Evolutionary conservation across 2,329 filamentous ascomycete species (phyloP), one percentile per base, ranked within the genome.

Genomic region (Neocucurbitaria cava): DNA sequence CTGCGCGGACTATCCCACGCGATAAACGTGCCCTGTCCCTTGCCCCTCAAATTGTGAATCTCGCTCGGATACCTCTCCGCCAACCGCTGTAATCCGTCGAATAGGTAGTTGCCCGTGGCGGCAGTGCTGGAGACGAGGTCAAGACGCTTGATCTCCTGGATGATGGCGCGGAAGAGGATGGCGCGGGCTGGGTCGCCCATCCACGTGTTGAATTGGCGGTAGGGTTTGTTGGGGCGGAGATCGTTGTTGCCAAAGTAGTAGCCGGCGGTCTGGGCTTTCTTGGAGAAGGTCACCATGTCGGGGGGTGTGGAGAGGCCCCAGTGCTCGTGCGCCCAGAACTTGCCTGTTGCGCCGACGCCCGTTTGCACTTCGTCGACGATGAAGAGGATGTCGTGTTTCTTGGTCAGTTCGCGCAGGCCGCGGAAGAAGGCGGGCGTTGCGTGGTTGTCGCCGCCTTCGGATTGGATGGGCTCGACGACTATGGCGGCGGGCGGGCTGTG

Each of bases 141-240:
- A 52, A 90, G 82, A 46, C 86, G 82, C 77, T 92, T 81, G 52
- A 96, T 88, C 80, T 96, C 92, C 54, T 90, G 79, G 72, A 94
- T 85, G 78, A 96, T 96, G 70, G 87, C 89, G 60, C 90, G 87
- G 88, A 96, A 96, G 63, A 96, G 83, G 56, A 96, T 81, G 15
- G 90, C 91, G 56, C 91, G 88, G 13, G 89, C 88, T 15, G 92
- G 92, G 79, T 96, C 92, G 69, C 92, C 92, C 89, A 96, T 96
- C 92, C 92, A 96, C 44, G 92, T 96, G 83, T 96, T 96, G 84
- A 96, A 96, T 79, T 96, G 92, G 58, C 92, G 88, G 83, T 96
- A 96, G 5, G 93, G 90, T 84, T 93, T 93, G 82, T 96, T 96
- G 59, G 92, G 92, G 11, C 90, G 84, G 65, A 96, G 83, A 38